Evolutionary conservation across 495 filamentous ascomycete species (phyloP).

Genomic region (Podospora pseudoanserina): DNA sequence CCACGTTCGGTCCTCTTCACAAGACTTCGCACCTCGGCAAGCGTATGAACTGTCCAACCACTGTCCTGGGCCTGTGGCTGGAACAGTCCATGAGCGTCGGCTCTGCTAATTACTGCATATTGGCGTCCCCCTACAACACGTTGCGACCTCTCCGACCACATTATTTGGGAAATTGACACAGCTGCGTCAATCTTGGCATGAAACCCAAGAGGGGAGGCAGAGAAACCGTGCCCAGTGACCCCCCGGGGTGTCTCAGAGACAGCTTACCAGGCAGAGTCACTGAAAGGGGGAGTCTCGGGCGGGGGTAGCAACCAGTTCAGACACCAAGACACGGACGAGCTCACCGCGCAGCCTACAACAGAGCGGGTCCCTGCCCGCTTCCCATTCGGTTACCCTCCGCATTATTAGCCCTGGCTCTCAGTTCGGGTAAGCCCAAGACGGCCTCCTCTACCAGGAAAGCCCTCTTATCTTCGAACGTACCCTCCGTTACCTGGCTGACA

Average conservation of each 20-base stretch:
- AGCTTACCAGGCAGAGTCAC: not conserved
- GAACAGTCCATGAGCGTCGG: not conserved
- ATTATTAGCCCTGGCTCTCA: not conserved
- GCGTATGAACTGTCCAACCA: not conserved
- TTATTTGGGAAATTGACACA: not conserved
- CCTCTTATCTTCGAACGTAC: not conserved
- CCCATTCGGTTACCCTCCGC: not conserved
- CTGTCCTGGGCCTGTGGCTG: not conserved
- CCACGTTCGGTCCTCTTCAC: not conserved
- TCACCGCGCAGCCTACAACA: not conserved
- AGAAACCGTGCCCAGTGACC: not conserved
- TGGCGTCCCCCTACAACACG: not conserved
- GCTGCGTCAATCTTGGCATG: not conserved
- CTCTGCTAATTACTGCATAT: constrained; percentile 3
- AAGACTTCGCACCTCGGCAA: not conserved
- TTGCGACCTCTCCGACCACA: not conserved
- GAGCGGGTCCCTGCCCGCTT: not conserved
- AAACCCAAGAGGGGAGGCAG: not conserved
- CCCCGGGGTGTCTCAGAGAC: not conserved
- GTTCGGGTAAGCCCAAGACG: not conserved
- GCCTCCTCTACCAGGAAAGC: not conserved
- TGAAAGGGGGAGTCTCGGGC: not conserved
- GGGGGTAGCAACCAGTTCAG: not conserved
- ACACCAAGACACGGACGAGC: not conserved
- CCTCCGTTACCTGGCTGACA: not conserved